A percentile compares a stretch with the other conserved stretches of the same genome.
Conservation (phyloP, 371 early-diverging fungal genomes). For the Mortierella sp. region DNA sequence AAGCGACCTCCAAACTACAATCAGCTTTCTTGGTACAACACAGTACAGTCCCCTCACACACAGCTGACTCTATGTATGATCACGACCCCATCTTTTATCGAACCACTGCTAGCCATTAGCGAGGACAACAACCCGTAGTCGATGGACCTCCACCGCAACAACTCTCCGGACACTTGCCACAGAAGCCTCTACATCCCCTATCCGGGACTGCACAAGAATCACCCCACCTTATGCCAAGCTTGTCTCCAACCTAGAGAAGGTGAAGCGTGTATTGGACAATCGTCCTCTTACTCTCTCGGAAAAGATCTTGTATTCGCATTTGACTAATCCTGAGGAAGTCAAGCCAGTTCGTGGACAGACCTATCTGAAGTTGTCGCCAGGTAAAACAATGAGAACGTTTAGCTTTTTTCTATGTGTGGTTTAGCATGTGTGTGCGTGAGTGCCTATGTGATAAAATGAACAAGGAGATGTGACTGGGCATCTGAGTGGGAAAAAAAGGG, state of each 20-base stretch:
- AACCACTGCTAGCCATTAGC: slow-evolving; percentile 18
- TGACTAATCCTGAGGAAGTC: slow-evolving; percentile 83
- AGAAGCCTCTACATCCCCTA: slow-evolving; percentile 13
- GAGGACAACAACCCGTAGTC: slow-evolving; percentile 21
- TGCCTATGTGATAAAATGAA: neutral
- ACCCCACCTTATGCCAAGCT: slow-evolving; percentile 75
- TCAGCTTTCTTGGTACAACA: neutral
- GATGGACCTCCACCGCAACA: slow-evolving; percentile 11
- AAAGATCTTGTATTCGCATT: slow-evolving; percentile 95
- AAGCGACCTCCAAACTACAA: neutral
- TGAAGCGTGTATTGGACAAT: slow-evolving; percentile 67
- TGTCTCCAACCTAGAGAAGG: slow-evolving; percentile 66
- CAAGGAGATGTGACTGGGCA: slow-evolving; percentile 1
- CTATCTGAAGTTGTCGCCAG: slow-evolving; percentile 80
- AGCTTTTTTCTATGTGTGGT: no score
- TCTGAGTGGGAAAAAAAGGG: slow-evolving; percentile 5
- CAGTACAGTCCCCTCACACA: neutral
- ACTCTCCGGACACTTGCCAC: slow-evolving; percentile 32
- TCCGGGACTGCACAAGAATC: slow-evolving; percentile 68
- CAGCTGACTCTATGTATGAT: no score
- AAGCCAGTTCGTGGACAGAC: slow-evolving; percentile 78
- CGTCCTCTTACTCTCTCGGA: slow-evolving; percentile 92
- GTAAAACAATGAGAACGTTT: slow-evolving; percentile 57
- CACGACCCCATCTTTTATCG: no score
- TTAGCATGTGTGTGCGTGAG: neutral